Evolutionary conservation across 495 filamentous ascomycete genomes (phyloP), one percentile per base, ranked within the genome.

Genomic region (Geoglossum glabrum): DNA sequence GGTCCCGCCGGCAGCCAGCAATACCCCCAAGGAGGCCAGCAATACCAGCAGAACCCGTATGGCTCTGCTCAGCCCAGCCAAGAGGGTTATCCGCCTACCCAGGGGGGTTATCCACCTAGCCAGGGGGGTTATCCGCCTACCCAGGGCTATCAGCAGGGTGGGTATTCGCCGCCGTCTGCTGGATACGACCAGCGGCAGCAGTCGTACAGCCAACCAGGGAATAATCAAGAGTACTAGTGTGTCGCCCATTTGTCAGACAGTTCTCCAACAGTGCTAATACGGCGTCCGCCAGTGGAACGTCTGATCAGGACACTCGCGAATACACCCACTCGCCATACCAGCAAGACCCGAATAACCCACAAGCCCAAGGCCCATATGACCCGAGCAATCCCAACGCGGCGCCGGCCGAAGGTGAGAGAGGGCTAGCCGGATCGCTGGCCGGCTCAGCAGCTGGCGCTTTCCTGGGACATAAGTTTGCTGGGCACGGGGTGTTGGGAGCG

Each of bases 381-480:
- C 52, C 52, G 19, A 55, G 34, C n/a, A 40, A 30, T 19, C 33
- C 31, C 11, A 23, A 50, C 26, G 46, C 46, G 21, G 10, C 21
- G 2, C 46, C 46, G 1, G 21, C 8, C 7, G 70, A 66, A 36
- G 64, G 65, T 10, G 72, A 78, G 36, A 73, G 74, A 27, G 71
- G 71, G 13, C 57, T 77, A 0, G 69, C 65, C n/a, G 67, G 73
- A 17, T 64, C 71, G 0, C 61, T 77, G 1, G 68, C 67, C 30
- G 75, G 75, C 27, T 74, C 73, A 40, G 68, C 71, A 27, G 68
- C 74, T 2, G 75, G 75, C 9, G 72, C 72, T 36, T 74, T 69
- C 56, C 59, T 72, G 0, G 75, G 74, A 0, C 71, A 72, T 45
- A 74, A 76, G 64, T 50, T 50, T 28, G 69, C 67, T 30, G 65